Evolutionary conservation across 495 filamentous ascomycete species (phyloP).

Genomic region (Xylaria sp.): DNA sequence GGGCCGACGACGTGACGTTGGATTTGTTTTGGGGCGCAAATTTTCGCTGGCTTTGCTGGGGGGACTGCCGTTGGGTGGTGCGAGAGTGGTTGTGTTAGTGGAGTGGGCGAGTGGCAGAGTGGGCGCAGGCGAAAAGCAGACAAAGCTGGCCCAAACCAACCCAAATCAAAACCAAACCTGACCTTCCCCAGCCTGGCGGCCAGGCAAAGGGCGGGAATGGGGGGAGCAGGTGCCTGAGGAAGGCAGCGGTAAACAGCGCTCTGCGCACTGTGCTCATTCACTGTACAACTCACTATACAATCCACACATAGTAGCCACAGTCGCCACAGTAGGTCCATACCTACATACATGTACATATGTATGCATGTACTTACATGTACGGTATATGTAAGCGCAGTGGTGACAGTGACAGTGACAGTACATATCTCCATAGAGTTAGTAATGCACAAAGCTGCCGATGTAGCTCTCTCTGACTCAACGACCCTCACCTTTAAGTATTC

Average conservation of each 20-base stretch:
- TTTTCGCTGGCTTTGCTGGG: constrained; percentile 46
- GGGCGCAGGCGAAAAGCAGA: constrained; percentile 9
- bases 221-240: neutral
- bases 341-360: too few species aligned
- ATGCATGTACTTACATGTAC: too few species aligned
- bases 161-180: neutral
- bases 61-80: constrained; percentile 27
- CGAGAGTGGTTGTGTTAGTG: constrained; percentile 15
- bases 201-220: constrained; percentile 11
- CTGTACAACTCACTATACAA: neutral
- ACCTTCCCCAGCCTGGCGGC: constrained; percentile 20
- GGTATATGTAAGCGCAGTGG: too few species aligned
- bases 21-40: constrained; percentile 54
- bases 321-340: neutral
- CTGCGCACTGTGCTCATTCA: neutral
- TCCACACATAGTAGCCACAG: neutral
- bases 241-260: neutral
- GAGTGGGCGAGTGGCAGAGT: constrained; percentile 11
- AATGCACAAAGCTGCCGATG: neutral
- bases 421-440: too few species aligned
- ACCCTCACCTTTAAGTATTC: neutral
- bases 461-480: constrained; percentile 22
- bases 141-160: neutral
- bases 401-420: too few species aligned
- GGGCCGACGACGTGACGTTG: constrained; percentile 73